Evolutionary conservation across 306 rosid species (phyloP), one percentile per base, ranked within the genome.

Genomic region (Quercus wislizeni): DNA sequence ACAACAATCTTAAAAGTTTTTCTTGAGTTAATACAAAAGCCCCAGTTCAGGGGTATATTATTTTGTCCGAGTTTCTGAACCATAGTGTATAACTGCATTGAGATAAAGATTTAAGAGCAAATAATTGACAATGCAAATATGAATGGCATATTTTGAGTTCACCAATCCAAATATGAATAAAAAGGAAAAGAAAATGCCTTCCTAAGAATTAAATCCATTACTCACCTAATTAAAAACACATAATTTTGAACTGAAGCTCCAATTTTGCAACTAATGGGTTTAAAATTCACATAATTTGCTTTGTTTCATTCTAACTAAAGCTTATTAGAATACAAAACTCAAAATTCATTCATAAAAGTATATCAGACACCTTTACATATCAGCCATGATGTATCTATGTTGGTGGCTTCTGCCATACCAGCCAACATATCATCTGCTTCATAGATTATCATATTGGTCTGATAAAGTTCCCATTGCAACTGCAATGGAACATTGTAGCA

Each of bases 21-120:
- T 67, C 14, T 67, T 19, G 3, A 12, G 8, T 67, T 31, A 23
- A 33, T 70, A 74, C 38, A 69, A 75, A 64, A 49, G 76, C 61
- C 59, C 46, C 13, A 9, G 31, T 61, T 46, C 52, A 73, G 33
- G 52, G 38, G 18, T 67, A 67, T 31, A 20, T 55, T 78, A 57
- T 38, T 75, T 83, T 85, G 78, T 81, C 81, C 55, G 38, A 89
- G 88, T 79, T 92, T 92, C 75, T 89, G 78, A 86, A 91, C 90
- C 97, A 90, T 87, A 67, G 76, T 78, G 85, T 89, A 86, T 20
- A 87, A 94, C 98, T 94, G 94, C 83, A 86, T 19, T 71, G 74
- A 71, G 41, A 59, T 71, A 64, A 61, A 62, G 59, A 43, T 38
- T 80, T 38, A 43, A 74, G 27, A 1, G 70, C 67, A 43, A 35